Conservation (phyloP, 2,329 filamentous ascomycete genomes). For the Dryadomyces sulphureus region DNA sequence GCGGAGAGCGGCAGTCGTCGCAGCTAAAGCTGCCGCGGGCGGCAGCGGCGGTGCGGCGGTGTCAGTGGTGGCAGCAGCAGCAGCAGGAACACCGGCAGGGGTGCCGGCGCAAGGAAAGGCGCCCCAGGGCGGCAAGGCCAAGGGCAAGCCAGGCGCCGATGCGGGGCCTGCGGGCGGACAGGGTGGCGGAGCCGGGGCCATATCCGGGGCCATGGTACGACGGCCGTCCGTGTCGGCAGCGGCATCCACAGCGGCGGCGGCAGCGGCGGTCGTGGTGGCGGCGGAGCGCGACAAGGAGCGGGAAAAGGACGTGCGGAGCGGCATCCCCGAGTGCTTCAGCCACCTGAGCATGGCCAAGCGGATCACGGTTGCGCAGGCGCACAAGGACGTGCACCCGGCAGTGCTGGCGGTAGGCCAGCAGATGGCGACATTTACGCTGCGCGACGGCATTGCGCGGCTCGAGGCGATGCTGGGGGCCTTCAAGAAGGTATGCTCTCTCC, state of each 20-base stretch:
- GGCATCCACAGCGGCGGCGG: neutral
- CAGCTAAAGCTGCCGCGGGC: too few species aligned
- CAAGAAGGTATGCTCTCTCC: slow-evolving; percentile 48
- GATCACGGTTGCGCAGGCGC: slow-evolving; percentile 39
- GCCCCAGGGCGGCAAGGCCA: slow-evolving; percentile 4
- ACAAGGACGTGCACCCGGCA: slow-evolving; percentile 72
- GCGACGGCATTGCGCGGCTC: slow-evolving; percentile 76
- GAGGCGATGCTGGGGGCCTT: slow-evolving; percentile 81
- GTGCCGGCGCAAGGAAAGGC: slow-evolving; percentile 25
- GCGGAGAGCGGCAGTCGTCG: slow-evolving; percentile 23
- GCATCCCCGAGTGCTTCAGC: slow-evolving; percentile 60
- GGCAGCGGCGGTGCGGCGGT: slow-evolving; percentile 22
- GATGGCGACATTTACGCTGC: slow-evolving; percentile 76
- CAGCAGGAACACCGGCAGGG: slow-evolving; percentile 32
- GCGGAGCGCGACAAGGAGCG: slow-evolving; percentile 34
- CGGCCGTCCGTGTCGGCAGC: neutral
- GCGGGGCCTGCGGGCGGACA: neutral
- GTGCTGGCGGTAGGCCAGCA: slow-evolving; percentile 78
- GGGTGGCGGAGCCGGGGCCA: neutral
- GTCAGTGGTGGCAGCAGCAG: slow-evolving; percentile 20
- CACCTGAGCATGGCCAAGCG: slow-evolving; percentile 59
- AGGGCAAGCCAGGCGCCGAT: neutral
- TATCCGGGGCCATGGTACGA: neutral
- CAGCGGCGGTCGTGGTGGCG: slow-evolving; percentile 17
- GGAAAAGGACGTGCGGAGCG: slow-evolving; percentile 44